A percentile compares a stretch with the other conserved stretches of the same genome.
Conservation (phyloP, 768 basidiomycete genomes). For the Leccinum truebloodii region DNA sequence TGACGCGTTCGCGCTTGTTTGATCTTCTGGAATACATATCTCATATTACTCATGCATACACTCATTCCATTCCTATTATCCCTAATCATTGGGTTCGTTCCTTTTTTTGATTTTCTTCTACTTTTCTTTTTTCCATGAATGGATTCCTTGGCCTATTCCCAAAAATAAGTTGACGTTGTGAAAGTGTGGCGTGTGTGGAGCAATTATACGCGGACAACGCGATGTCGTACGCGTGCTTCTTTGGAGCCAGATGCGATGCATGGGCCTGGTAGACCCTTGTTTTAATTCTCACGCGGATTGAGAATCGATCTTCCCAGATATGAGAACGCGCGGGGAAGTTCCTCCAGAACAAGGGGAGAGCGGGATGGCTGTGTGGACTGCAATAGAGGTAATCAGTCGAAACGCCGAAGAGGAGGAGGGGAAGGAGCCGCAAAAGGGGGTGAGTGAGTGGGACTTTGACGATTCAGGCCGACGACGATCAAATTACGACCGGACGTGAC, state of each 20-base stretch:
- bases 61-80: slow-evolving; percentile 21
- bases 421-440: neutral
- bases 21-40: slow-evolving; percentile 29
- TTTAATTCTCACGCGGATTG: slow-evolving; percentile 18
- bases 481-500: neutral
- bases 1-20: slow-evolving; percentile 5
- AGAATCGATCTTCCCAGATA: slow-evolving; percentile 14
- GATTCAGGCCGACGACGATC: neutral
- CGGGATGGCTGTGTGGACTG: neutral
- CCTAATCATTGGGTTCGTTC: slow-evolving; percentile 11
- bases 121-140: slow-evolving; percentile 12
- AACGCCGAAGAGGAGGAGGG: neutral
- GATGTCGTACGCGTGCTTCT: neutral
- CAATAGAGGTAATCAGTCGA: neutral
- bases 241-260: slow-evolving; percentile 4
- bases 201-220: neutral
- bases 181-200: slow-evolving; percentile 8
- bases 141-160: slow-evolving; percentile 17
- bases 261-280: neutral
- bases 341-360: neutral
- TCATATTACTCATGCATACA: slow-evolving; percentile 20
- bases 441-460: neutral
- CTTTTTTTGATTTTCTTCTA: slow-evolving; percentile 2
- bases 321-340: slow-evolving; percentile 10
- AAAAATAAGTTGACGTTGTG: neutral